A percentile compares a stretch with the other conserved stretches of the same genome.
phyloP scores from a whole-genome alignment of 352 stramenopile species.

The Pythium plurisporium region DNA sequence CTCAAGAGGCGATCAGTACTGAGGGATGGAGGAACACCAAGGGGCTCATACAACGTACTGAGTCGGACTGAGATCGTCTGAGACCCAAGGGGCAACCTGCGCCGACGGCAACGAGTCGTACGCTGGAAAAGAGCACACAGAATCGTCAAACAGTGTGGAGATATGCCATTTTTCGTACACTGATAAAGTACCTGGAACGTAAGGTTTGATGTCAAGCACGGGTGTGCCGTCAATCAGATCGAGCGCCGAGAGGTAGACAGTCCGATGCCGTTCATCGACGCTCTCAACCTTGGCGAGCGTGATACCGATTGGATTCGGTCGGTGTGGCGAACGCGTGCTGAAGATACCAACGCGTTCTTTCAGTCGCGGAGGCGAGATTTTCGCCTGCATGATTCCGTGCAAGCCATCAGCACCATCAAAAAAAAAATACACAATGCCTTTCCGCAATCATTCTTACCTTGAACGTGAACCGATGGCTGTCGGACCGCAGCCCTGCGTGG shows the following conservation, averaged over 20 bases:
- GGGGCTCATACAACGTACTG: slow-evolving; percentile 1
- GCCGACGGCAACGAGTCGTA: slow-evolving; percentile 18
- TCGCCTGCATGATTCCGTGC: slow-evolving; percentile 31
- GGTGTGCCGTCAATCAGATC: slow-evolving; percentile 96
- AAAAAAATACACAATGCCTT: no score
- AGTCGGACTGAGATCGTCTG: slow-evolving; percentile 20
- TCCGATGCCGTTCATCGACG: slow-evolving; percentile 52
- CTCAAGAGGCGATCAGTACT: neutral
- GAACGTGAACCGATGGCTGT: slow-evolving; percentile 76
- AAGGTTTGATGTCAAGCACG: slow-evolving; percentile 98
- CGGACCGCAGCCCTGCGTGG: slow-evolving; percentile 53
- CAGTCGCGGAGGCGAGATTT: slow-evolving; percentile 62
- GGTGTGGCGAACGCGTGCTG: slow-evolving; percentile 94
- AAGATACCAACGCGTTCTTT: slow-evolving; percentile 92
- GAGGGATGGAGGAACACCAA: neutral
- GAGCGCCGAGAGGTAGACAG: slow-evolving; percentile 80
- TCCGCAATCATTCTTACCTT: slow-evolving; percentile 25
- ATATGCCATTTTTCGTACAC: no score
- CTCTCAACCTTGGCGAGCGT: slow-evolving; percentile 85
- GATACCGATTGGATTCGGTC: slow-evolving; percentile 95
- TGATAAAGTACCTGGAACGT: slow-evolving; percentile 77
- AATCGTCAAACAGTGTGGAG: no score
- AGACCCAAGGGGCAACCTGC: slow-evolving; percentile 15
- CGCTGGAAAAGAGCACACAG: no score
- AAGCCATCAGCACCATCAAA: neutral